phyloP scores from a whole-genome alignment of 108 stramenopile species.

The Nannochloropsis salina region DNA sequence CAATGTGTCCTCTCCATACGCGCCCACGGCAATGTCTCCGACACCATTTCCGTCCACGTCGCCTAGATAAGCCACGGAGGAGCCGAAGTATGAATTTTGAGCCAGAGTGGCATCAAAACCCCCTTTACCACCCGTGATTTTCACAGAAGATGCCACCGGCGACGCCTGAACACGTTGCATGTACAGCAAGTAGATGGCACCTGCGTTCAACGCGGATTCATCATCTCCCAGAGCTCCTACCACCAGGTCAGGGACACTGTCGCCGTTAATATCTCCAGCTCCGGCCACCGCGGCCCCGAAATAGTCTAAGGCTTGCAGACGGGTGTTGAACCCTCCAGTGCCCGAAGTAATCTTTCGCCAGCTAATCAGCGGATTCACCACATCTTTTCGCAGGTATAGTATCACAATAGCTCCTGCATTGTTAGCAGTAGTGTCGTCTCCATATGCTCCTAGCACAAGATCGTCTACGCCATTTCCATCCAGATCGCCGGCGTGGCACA shows the following conservation, averaged over 20 bases:
- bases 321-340: slow-evolving; percentile 2
- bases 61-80: not conserved
- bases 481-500: slow-evolving; percentile 9
- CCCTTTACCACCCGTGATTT: not conserved
- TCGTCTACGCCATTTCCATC: not conserved
- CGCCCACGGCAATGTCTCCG: slow-evolving; percentile 6
- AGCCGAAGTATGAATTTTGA: slow-evolving; percentile 20
- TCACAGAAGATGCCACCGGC: not conserved
- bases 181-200: slow-evolving; percentile 13
- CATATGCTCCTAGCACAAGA: not conserved
- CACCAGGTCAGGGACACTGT: slow-evolving; percentile 6
- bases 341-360: slow-evolving; percentile 7
- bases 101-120: slow-evolving; percentile 14
- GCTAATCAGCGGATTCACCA: slow-evolving; percentile 9
- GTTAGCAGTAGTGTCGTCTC: not conserved
- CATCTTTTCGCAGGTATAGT: not conserved
- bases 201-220: not conserved
- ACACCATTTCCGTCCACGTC: slow-evolving; percentile 9
- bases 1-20: not conserved
- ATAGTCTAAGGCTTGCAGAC: slow-evolving; percentile 22
- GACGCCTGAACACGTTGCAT: not conserved
- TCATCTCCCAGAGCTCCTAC: slow-evolving; percentile 14
- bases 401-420: not conserved
- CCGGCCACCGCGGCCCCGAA: slow-evolving; percentile 6
- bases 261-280: not conserved